These are phyloP conservation scores for Camelina sativa DNA, from an alignment of 345 rosid species.

Conservation along the genomic window DNA sequence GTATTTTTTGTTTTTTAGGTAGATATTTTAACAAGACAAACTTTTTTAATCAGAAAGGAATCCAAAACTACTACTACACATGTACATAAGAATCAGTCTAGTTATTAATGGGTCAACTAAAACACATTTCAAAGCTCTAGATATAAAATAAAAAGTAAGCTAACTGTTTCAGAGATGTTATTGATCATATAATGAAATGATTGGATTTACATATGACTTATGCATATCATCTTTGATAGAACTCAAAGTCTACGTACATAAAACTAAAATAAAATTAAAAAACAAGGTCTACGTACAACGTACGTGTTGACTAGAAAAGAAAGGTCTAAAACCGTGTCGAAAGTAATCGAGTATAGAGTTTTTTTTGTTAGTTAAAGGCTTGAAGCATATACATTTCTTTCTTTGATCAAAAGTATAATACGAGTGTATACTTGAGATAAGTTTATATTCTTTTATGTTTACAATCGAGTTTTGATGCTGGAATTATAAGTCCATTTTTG, in stretches of 20 bases:
- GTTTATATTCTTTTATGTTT: not conserved
- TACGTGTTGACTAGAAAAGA: slow-evolving; percentile 12
- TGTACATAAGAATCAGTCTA: not conserved
- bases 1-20: slow-evolving; percentile 10
- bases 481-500: not conserved
- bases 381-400: not conserved
- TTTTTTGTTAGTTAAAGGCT: not conserved
- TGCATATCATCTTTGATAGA: not conserved
- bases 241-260: slow-evolving; percentile 13
- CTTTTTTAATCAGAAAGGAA: not conserved
- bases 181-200: not conserved
- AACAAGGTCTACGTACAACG: not conserved
- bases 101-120: no score
- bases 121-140: no score
- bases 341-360: not conserved
- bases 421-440: not conserved
- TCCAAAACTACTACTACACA: not conserved
- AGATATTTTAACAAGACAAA: slow-evolving; percentile 26
- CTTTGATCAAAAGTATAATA: no score
- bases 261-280: not conserved
- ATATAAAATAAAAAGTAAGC: no score
- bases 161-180: not conserved
- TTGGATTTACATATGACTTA: slow-evolving; percentile 8
- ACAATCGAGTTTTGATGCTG: slow-evolving; percentile 1
- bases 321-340: slow-evolving; percentile 13